Conservation (phyloP, 2,329 filamentous ascomycete genomes). For the Cordyceps cateniannulata region DNA sequence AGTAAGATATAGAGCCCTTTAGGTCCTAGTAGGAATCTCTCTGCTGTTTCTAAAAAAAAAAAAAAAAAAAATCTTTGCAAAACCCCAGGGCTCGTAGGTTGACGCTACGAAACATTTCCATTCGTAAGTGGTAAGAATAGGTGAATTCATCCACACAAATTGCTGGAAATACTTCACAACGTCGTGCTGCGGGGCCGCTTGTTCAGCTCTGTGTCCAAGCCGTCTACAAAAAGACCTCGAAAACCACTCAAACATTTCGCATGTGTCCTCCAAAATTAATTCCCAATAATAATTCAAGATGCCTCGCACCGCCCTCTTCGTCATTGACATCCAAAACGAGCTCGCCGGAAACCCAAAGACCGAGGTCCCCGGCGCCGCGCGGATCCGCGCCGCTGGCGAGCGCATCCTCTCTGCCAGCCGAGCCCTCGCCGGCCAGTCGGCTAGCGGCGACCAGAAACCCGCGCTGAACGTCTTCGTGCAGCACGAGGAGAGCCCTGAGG, state of each 20-base stretch:
- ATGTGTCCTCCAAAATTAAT: background rate
- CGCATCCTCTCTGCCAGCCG: conserved; percentile 20
- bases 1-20: too few species aligned
- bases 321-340: conserved; percentile 29
- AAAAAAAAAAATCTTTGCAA: too few species aligned
- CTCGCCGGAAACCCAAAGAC: conserved; percentile 21
- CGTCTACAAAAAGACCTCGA: background rate
- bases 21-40: too few species aligned
- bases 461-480: conserved; percentile 24
- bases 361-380: conserved; percentile 20
- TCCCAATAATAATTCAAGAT: background rate
- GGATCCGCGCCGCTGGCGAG: conserved; percentile 18
- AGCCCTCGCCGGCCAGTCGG: background rate
- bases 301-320: conserved; percentile 22
- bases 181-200: background rate
- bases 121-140: background rate
- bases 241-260: background rate
- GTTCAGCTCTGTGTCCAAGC: background rate
- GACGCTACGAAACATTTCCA: background rate
- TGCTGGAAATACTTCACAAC: background rate
- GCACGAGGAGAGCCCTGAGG: conserved; percentile 22
- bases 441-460: background rate
- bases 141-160: background rate
- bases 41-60: too few species aligned
- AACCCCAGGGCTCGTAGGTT: too few species aligned